These are phyloP conservation scores for Sporothrix luriei DNA, from an alignment of 2,329 filamentous ascomycete genomes.

Conservation along the genomic window DNA sequence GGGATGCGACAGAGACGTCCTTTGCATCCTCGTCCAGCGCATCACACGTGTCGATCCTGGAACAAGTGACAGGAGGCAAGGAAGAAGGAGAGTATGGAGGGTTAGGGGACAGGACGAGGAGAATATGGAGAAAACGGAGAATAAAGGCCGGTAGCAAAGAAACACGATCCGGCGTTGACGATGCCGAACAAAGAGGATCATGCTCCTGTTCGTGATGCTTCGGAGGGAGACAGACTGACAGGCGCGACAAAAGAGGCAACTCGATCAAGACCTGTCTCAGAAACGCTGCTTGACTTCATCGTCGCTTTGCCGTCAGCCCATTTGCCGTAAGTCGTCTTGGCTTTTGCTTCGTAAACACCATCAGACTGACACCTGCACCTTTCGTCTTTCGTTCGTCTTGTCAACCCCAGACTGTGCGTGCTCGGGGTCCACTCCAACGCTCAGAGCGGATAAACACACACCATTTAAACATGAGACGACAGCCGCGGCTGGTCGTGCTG, in stretches of 20 bases:
- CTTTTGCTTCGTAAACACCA: not conserved
- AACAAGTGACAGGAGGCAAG: conserved; percentile 13
- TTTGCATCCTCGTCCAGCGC: not conserved
- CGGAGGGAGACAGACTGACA: not conserved
- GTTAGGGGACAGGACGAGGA: not conserved
- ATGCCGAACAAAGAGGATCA: not conserved
- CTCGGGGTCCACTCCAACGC: not conserved
- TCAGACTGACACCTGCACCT: not conserved
- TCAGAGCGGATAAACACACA: conserved; percentile 4
- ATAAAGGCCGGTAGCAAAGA: not conserved
- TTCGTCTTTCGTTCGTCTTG: not conserved
- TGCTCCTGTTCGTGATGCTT: not conserved
- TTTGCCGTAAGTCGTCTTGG: not conserved
- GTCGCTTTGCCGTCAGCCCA: not conserved
- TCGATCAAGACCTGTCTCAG: conserved; percentile 12
- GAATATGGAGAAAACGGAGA: not conserved
- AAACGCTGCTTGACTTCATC: not conserved
- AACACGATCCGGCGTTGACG: conserved; percentile 22
- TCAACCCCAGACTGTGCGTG: conserved; percentile 5
- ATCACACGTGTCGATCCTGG: conserved; percentile 19
- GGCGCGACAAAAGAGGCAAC: not conserved
- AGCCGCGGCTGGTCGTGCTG: not conserved
- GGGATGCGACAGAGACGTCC: not conserved
- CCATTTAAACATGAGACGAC: conserved; percentile 15
- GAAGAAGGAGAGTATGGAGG: no score